Percentiles rank a stretch among this genome's conserved stretches.
These are phyloP conservation scores for Pseudocercospora vitis DNA, from an alignment of 2,329 filamentous ascomycete genomes.

Conservation along the genomic window DNA sequence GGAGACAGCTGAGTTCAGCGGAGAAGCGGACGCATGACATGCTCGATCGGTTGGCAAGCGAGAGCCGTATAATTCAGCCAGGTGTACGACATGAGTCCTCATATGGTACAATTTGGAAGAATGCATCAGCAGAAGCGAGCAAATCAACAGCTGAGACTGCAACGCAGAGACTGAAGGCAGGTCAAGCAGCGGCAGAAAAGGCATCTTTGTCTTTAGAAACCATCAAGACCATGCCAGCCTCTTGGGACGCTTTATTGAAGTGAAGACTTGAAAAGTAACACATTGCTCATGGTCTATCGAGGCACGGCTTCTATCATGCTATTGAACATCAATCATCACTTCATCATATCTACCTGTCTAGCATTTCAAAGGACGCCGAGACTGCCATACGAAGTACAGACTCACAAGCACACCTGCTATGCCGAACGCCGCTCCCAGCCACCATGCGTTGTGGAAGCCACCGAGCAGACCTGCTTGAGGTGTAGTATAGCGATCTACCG, in stretches of 20 bases:
- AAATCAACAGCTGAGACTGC: constrained; percentile 21
- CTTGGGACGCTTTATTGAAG: constrained; percentile 8
- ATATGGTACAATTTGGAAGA: constrained; percentile 31
- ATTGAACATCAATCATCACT: constrained; percentile 4
- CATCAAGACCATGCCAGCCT: constrained; percentile 25
- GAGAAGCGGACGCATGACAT: constrained; percentile 31
- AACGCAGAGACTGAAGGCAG: constrained; percentile 23
- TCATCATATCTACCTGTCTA: neutral
- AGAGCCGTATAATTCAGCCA: constrained; percentile 38
- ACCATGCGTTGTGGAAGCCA: constrained; percentile 31
- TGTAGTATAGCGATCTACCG: constrained; percentile 25
- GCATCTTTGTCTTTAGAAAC: constrained; percentile 22
- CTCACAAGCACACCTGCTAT: constrained; percentile 25
- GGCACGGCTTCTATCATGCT: neutral
- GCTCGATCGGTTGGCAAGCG: constrained; percentile 35
- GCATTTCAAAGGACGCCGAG: neutral
- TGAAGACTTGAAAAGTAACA: neutral
- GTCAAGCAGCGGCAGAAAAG: constrained; percentile 18
- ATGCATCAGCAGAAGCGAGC: constrained; percentile 27
- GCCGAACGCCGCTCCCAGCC: constrained; percentile 29
- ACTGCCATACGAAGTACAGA: constrained; percentile 24
- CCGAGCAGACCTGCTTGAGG: constrained; percentile 17
- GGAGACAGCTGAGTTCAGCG: constrained; percentile 30
- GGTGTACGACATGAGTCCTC: constrained; percentile 23
- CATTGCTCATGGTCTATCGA: neutral